Base-by-base conservation (phyloP, 768 basidiomycete species). In the Boletus sp. region DNA sequence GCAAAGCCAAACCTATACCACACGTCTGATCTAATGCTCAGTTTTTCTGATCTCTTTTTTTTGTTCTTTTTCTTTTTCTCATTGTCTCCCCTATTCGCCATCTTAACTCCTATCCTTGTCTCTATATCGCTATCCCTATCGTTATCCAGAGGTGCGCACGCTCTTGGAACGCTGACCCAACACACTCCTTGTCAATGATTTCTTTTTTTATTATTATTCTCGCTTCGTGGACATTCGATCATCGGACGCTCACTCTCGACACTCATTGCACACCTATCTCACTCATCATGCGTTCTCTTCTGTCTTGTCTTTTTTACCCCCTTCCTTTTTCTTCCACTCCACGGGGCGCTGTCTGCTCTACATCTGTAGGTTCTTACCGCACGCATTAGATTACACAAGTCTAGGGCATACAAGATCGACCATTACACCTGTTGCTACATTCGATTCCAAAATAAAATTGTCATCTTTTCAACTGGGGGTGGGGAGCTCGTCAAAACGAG, bases 1-100 rank as follows among this genome's bases (percentile, higher is more conserved):
- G 47, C 60, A 57, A 50, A 42, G 42, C 23, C 54, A 52, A 47
- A 25, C 50, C 25, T 64, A 63, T 63, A 64, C 62, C 62, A 54
- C 44, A 15, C 33, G 47, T 54, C 42, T 49, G 56, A 60, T 63
- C 47, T 47, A 51, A 64, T 51, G 19, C 40, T 46, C 32, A 14
- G 27, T 39, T 34, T 40, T 29, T 38, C 35, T 19, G 8, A 17
- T 14, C 21, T 10, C 19, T 25, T 35, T 11, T 50, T 50, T 15
- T 61, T 41, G 23, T 39, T 30, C n/a, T 23, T 38, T 32, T 14
- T 54, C 5, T 10, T 27, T 25, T 19, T 21, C 23, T 48, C 10
- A 19, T 6, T 30, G 10, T 40, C 30, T 32, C 29, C 21, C 15
- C 23, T 37, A 23, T 46, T 42, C 43, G 9, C 23, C 40, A 32